Base-by-base conservation (phyloP, 805 yeast species). In the Yarrowia sp. region DNA sequence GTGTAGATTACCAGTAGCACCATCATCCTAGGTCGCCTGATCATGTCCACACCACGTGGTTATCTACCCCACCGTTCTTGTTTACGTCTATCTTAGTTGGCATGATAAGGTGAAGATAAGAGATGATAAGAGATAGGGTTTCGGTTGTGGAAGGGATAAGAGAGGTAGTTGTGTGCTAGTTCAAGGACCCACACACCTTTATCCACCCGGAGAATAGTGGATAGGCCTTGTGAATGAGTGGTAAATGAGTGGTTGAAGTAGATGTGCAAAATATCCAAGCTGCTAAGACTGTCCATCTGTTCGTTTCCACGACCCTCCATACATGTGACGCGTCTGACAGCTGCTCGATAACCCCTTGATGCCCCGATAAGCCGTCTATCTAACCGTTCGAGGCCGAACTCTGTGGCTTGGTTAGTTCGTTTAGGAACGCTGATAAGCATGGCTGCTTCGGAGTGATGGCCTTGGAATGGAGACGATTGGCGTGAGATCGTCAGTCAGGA, bases 91-190 rank as follows among this genome's bases (percentile, higher is more conserved):
- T 53, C 58, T 26, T 19, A 52, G 42, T 16, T 12, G n/a, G 8
- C 11, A 19, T 53, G 58, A 53, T 53, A 53, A 38, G 41, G 56
- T 52, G 42, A 16, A 52, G 58, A 52, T 52, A 53, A 15, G 58
- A 36, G 9, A 11, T 12, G 58, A 52, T 52, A 52, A 53, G 45
- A 38, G 59, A 53, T 40, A 10, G 45, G 15, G 45, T 53, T 53
- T 14, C 45, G 36, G 45, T 38, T 19, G 59, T 53, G 32, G 59
- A 53, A 38, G 43, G 55, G 36, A 26, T 45, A 8, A 22, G 50
- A 22, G 50, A 32, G 38, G 15, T 50, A 2, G 52, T 12, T n/a
- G 8, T 7, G 5, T 3, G 12, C 40, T 38, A 38, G 40, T 16
- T 45, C 5, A 19, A 45, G 11, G 36, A 49, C 38, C 38, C 38